phyloP scores from a whole-genome alignment of 2,329 filamentous ascomycete species.

The Helminthosporium solani region DNA sequence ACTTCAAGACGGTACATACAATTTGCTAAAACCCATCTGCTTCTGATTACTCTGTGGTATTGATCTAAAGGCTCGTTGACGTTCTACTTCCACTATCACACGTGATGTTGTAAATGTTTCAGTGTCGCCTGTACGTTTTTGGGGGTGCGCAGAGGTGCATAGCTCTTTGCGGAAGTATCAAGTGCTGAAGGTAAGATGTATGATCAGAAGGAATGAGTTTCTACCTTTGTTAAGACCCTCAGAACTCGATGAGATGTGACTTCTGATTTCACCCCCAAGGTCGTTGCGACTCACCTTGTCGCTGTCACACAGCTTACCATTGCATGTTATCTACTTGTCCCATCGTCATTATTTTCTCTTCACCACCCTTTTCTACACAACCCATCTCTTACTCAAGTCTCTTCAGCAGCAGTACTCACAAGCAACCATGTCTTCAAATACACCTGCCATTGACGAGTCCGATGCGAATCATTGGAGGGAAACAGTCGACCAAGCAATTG shows the following conservation, averaged over 20 bases:
- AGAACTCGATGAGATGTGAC: neutral
- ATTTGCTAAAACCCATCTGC: no score
- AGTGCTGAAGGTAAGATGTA: no score
- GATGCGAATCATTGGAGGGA: constrained; percentile 1
- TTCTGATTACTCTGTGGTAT: no score
- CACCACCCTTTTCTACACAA: neutral
- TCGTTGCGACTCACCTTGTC: neutral
- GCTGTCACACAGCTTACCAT: neutral
- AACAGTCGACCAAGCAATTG: neutral
- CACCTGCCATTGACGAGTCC: no score
- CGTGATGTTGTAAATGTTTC: no score
- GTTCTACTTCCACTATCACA: no score
- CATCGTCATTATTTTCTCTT: neutral
- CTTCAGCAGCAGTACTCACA: neutral
- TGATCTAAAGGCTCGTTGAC: no score
- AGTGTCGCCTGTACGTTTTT: no score
- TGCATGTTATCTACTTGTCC: neutral
- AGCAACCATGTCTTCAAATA: neutral
- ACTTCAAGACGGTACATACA: no score
- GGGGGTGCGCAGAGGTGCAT: neutral
- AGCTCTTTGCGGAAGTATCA: neutral
- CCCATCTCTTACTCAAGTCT: neutral
- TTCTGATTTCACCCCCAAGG: neutral
- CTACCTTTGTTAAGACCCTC: neutral
- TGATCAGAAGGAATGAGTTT: neutral